Base-by-base conservation (phyloP, 2,329 filamentous ascomycete genomes). In the Penicillium sp. region DNA sequence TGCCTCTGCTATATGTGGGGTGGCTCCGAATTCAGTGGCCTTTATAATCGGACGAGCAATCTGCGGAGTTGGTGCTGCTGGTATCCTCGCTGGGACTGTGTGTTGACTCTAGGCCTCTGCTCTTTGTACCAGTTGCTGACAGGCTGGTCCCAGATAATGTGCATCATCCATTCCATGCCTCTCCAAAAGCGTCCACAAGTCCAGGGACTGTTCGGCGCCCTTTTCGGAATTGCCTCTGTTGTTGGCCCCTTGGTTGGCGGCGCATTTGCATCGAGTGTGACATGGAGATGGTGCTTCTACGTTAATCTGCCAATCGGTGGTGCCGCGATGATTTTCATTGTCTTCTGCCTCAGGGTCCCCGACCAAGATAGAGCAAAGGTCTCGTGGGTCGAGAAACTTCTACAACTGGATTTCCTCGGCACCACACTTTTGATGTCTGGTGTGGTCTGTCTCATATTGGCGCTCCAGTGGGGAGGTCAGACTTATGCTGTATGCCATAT, bases 151-250 rank as follows among this genome's bases (percentile, higher is more conserved):
- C 1, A 44, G 42, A 44, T 44, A 31, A 44, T 44, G 42, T 44
- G 42, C 6, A 44, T 44, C 26, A 44, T 31, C 4, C 42, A 44
- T 44, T 29, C 42, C 11, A 26, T 44, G n/a, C 42, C 42, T 44
- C 42, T 44, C n/a, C 10, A 44, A 0, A 81, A 83, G 61, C 76
- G 83, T 6, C 35, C 83, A 79, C 60, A 72, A 6, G 69, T 69
- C 31, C 65, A 71, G 13, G 71, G 70, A 1, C 65, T 84, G 40
- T 76, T 85, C 47, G 81, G 81, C 11, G 80, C 76, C 48, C 82
- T 84, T 74, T 85, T 81, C 71, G 84, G 82, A 14, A 78, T 86
- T 49, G 81, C 81, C 1, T 72, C 72, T 6, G 70, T 78, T 40
- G 70, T 73, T 14, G 74, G 73, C 4, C 76, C 76, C 4, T 65